Conservation (phyloP, 768 basidiomycete genomes). For the Boletus eberwhitei region DNA sequence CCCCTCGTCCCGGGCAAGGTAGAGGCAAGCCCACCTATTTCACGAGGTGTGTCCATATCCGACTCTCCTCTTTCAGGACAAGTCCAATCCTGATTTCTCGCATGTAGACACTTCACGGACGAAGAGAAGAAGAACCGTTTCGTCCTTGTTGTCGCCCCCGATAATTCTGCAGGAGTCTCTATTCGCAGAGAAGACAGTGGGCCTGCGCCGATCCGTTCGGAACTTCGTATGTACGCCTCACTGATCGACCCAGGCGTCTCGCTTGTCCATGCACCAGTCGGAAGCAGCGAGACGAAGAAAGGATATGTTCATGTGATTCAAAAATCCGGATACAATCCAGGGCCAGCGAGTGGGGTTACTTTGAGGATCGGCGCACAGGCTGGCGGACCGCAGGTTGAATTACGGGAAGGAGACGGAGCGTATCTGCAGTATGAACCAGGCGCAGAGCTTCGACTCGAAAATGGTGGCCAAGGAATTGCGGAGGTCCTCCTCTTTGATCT, state of each 20-base stretch:
- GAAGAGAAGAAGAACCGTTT: constrained; percentile 75
- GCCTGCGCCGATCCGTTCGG: constrained; percentile 76
- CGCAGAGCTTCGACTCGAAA: constrained; percentile 46
- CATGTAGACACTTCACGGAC: constrained; percentile 66
- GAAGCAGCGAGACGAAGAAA: constrained; percentile 44
- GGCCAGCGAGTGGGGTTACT: constrained; percentile 51
- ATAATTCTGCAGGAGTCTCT: constrained; percentile 53
- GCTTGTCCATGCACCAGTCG: constrained; percentile 48
- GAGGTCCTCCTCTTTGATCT: constrained; percentile 84
- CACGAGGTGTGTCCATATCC: constrained; percentile 49
- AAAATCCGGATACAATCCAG: constrained; percentile 73
- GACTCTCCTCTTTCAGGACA: not conserved
- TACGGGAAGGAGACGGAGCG: constrained; percentile 86
- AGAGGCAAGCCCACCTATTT: constrained; percentile 66
- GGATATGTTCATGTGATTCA: constrained; percentile 87
- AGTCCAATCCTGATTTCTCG: not conserved
- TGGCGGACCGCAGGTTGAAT: constrained; percentile 42
- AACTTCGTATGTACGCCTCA: constrained; percentile 70
- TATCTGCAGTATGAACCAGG: constrained; percentile 54
- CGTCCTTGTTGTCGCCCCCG: constrained; percentile 74
- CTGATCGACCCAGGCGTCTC: constrained; percentile 57
- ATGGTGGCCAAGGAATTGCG: constrained; percentile 59
- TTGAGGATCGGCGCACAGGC: constrained; percentile 48
- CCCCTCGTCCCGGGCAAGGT: constrained; percentile 37
- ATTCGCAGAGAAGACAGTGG: constrained; percentile 64